Evolutionary conservation across 176 grass and related monocot genomes (phyloP).

Genomic region (Rhynchospora breviuscula): DNA sequence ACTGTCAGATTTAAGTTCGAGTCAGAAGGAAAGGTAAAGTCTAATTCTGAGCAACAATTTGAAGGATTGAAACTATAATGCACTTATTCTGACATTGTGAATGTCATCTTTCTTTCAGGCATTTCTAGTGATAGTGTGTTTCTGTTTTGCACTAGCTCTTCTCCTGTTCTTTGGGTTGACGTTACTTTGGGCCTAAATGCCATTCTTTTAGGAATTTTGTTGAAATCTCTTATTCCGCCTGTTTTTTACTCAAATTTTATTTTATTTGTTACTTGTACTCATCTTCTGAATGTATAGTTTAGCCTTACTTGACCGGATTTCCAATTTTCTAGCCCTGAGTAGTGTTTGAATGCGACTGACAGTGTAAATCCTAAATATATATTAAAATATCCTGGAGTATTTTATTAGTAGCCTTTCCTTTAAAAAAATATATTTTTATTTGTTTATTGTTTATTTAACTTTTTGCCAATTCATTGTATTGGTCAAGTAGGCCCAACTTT

Average conservation of each 20-base stretch:
- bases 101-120: constrained; percentile 41
- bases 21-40: constrained; percentile 68
- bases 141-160: constrained; percentile 61
- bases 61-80: neutral
- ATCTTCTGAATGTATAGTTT: neutral
- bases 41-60: neutral
- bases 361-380: neutral
- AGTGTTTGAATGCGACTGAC: neutral
- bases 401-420: neutral
- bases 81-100: constrained; percentile 5
- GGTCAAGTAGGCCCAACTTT: neutral
- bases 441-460: neutral
- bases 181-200: constrained; percentile 65
- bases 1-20: constrained; percentile 75
- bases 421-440: neutral
- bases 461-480: neutral
- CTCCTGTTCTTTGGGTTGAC: constrained; percentile 66
- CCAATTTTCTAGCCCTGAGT: constrained; percentile 3
- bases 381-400: neutral
- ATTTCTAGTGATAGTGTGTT: constrained; percentile 54
- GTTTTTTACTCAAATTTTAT: neutral
- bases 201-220: neutral
- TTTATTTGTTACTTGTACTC: neutral
- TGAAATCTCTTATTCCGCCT: neutral
- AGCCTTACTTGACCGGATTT: neutral